A percentile compares a stretch with the other conserved stretches of the same genome.
These are phyloP conservation scores for Suillus subalutaceus DNA, from an alignment of 768 basidiomycete species.

Conservation along the genomic window DNA sequence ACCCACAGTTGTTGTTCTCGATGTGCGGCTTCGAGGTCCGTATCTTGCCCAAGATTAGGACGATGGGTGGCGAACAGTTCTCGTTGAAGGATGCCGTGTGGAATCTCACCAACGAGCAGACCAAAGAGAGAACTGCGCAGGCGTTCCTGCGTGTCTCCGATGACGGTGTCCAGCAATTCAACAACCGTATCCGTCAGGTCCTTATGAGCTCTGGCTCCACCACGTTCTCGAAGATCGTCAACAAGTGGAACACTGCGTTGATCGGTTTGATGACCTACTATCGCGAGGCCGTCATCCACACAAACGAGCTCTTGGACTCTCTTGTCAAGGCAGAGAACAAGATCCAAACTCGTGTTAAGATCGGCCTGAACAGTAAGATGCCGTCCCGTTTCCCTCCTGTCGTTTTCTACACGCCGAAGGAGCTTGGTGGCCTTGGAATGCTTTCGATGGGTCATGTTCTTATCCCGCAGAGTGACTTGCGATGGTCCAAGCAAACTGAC, in stretches of 20 bases:
- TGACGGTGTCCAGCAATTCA: slow-evolving; percentile 95
- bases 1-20: slow-evolving; percentile 95
- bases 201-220: slow-evolving; percentile 99
- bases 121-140: slow-evolving; percentile 96
- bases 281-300: slow-evolving; percentile 96
- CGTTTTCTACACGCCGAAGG: slow-evolving; percentile 97
- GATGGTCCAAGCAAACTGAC: slow-evolving; percentile 99
- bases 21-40: slow-evolving; percentile 99
- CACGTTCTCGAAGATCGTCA: slow-evolving; percentile 98
- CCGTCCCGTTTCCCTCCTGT: slow-evolving; percentile 98
- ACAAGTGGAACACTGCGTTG: slow-evolving; percentile 96
- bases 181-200: slow-evolving; percentile 95
- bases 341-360: slow-evolving; percentile 99
- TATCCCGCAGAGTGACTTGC: slow-evolving; percentile 95
- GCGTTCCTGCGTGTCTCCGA: slow-evolving; percentile 98
- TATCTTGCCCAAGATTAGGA: slow-evolving; percentile 94
- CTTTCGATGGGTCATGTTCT: slow-evolving; percentile 99
- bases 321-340: slow-evolving; percentile 99
- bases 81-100: slow-evolving; percentile 95
- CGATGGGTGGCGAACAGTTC: slow-evolving; percentile 95
- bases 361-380: slow-evolving; percentile 99
- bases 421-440: slow-evolving; percentile 98
- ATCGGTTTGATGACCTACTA: slow-evolving; percentile 98
- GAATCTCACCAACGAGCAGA: slow-evolving; percentile 97
- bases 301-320: slow-evolving; percentile 92